phyloP scores from a whole-genome alignment of 164 flowering plant genomes.

The Akebia trifoliata region DNA sequence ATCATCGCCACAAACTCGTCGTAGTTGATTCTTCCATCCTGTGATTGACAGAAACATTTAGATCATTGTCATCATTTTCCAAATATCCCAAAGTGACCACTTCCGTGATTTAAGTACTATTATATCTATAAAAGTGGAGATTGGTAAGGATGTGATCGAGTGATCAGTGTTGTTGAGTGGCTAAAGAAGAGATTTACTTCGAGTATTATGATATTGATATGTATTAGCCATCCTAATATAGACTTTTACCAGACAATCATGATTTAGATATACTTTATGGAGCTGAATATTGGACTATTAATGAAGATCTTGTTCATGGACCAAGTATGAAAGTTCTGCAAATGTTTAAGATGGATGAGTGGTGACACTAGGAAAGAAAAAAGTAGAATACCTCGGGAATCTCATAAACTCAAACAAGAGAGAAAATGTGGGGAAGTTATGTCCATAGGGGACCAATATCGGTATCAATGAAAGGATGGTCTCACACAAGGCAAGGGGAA shows the following conservation, averaged over 20 bases:
- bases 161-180: no score
- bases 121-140: no score
- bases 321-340: neutral
- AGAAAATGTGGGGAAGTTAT: neutral
- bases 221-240: no score
- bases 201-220: no score
- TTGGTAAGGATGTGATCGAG: no score
- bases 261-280: neutral
- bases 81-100: neutral
- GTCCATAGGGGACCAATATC: neutral
- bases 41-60: conserved; percentile 9
- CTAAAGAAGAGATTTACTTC: no score
- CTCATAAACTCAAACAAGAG: neutral
- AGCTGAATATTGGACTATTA: neutral
- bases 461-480: no score
- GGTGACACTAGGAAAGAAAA: neutral
- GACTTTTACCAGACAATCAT: no score
- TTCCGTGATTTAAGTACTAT: neutral
- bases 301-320: neutral
- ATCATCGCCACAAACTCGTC: conserved; percentile 89
- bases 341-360: neutral
- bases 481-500: no score
- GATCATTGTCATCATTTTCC: neutral
- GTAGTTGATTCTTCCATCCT: conserved; percentile 85
- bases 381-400: neutral